Evolutionary conservation across 768 basidiomycete species (phyloP).

Genomic region (Trametes maxima): DNA sequence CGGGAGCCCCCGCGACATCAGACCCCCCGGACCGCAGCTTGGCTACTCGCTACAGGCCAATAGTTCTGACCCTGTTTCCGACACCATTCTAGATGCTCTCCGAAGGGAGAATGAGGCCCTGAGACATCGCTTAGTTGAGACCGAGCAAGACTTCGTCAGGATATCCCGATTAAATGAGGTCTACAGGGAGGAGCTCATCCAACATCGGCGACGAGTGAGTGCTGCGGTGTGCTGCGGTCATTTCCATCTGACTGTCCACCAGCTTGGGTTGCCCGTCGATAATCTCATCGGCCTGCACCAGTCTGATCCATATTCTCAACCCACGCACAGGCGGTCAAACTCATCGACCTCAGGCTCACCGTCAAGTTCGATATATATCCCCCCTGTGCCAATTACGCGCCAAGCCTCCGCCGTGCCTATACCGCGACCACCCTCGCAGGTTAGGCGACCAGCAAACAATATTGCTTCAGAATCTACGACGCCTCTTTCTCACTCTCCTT

Average conservation of each 20-base stretch:
- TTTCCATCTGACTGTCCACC: not conserved
- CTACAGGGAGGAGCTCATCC: constrained; percentile 83
- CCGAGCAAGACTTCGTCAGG: constrained; percentile 77
- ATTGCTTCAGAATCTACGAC: constrained; percentile 55
- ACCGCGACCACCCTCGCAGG: constrained; percentile 67
- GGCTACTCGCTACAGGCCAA: constrained; percentile 16
- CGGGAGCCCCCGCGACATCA: constrained; percentile 26
- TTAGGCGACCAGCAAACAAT: constrained; percentile 54
- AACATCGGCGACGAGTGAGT: constrained; percentile 74
- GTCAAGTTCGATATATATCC: constrained; percentile 46
- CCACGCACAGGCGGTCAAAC: constrained; percentile 60
- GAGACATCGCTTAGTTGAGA: constrained; percentile 64
- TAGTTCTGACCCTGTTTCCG: constrained; percentile 40
- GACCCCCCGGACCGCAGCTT: constrained; percentile 9
- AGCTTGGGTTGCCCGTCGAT: constrained; percentile 80
- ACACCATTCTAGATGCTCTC: constrained; percentile 75
- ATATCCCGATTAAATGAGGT: constrained; percentile 77
- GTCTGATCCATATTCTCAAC: constrained; percentile 69
- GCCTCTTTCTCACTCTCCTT: constrained; percentile 63
- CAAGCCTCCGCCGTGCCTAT: constrained; percentile 68
- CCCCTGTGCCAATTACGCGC: constrained; percentile 33
- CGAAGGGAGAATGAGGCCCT: constrained; percentile 79
- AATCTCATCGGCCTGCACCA: constrained; percentile 73
- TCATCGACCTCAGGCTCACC: constrained; percentile 47
- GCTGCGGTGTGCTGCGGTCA: not conserved